Base-by-base conservation (phyloP, 2,329 filamentous ascomycete species). In the Pseudovirgaria hyperparasitica region DNA sequence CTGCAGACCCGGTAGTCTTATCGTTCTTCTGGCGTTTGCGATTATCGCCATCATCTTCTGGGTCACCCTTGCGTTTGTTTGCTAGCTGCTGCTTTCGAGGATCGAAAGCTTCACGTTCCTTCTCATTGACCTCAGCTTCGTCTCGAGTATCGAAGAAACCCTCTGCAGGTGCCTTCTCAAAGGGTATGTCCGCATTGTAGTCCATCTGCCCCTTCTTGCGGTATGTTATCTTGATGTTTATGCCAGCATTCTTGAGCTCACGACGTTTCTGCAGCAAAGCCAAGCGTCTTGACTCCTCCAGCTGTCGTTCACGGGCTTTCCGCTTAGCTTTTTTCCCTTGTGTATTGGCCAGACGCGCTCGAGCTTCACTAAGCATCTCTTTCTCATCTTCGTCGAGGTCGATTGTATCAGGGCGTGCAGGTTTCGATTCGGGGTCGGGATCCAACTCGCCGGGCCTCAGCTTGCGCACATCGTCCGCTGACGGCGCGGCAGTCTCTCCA, bases 361-460 rank as follows among this genome's bases (percentile, higher is more conserved):
- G 82, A 41, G 90, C 90, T 60, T 98, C 90, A 51, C 86, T 94
- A 46, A 98, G 59, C 90, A 98, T 98, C 58, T 98, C 90, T 63
- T 98, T 96, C 57, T 98, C 90, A 50, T 98, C 90, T 53, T 98
- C 90, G 50, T 98, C 90, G 45, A 98, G 74, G 56, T 98, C 90
- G 50, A 98, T 90, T 5, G 90, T 94, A 54, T 98, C 90, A 20
- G 90, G 90, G 33, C 86, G 71, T 19, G 90, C 90, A 29, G 90
- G 90, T 54, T 94, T 94, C 41, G 81, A 90, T 57, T 98, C 90
- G 7, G 90, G 85, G 46, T 96, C 87, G n/a, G 87, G 86, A 44
- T 98, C 90, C 34, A 94, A 70, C 60, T 98, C 90, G 40, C 90
- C 90, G 5, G 90, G 87, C 41, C 82, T 76, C 51, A 98, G 57